phyloP scores from a whole-genome alignment of 1,284 basidiomycete species.

The Agaricales sp. region DNA sequence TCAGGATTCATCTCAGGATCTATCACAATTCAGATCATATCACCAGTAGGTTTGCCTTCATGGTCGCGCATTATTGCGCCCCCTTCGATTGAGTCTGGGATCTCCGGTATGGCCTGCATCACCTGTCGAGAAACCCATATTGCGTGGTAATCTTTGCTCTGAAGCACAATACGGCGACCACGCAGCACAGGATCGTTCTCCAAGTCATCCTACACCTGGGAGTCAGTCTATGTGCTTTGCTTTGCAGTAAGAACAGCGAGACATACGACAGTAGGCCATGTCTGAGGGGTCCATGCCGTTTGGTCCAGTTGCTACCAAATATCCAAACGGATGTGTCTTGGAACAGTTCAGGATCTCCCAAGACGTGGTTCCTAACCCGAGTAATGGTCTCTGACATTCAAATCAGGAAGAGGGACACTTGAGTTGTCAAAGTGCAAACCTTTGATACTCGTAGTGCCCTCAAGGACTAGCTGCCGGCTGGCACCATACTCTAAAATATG shows the following conservation, averaged over 20 bases:
- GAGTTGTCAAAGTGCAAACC: conserved; percentile 24
- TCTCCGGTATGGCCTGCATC: conserved; percentile 46
- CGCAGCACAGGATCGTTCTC: conserved; percentile 59
- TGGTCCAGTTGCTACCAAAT: conserved; percentile 88
- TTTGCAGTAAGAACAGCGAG: conserved; percentile 34
- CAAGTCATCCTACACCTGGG: conserved; percentile 50
- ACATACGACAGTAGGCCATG: neutral
- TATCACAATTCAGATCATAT: conserved; percentile 5
- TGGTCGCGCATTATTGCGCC: conserved; percentile 71
- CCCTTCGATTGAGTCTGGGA: conserved; percentile 63
- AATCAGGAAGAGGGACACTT: conserved; percentile 4
- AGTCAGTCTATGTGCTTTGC: conserved; percentile 54
- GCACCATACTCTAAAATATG: conserved; percentile 74
- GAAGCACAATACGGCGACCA: conserved; percentile 63
- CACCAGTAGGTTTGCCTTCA: conserved; percentile 67
- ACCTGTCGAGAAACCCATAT: conserved; percentile 72
- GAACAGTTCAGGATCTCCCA: conserved; percentile 41
- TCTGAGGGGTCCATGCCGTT: conserved; percentile 50
- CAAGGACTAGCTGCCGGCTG: conserved; percentile 51
- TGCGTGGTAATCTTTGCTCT: conserved; percentile 85
- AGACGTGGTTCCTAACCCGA: conserved; percentile 57
- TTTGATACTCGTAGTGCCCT: conserved; percentile 47
- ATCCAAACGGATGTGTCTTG: conserved; percentile 54
- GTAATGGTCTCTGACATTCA: conserved; percentile 45
- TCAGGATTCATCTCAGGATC: conserved; percentile 2